Base-by-base conservation (phyloP, 176 grass and related monocot species). In the Lolium rigidum region DNA sequence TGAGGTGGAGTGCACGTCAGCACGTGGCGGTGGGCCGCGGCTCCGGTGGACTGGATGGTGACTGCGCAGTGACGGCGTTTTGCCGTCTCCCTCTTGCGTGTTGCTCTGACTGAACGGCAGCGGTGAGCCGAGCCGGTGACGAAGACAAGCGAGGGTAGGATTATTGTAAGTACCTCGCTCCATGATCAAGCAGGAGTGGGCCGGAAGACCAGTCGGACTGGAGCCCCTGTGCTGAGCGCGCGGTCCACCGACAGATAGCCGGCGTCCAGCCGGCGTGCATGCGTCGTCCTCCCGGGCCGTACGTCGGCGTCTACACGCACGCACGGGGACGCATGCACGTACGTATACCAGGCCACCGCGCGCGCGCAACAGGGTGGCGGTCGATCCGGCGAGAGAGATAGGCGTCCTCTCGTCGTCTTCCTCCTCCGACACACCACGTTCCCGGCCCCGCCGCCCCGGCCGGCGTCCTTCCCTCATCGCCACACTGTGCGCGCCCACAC, bases 381-480 rank as follows among this genome's bases (percentile, higher is more conserved):
- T 26, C 21, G 22, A 21, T 22, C 59, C n/a, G 10, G 25, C 25
- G 0, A 7, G n/a, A n/a, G n/a, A n/a, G n/a, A n/a, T n/a, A n/a
- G n/a, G n/a, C n/a, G n/a, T n/a, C n/a, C n/a, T n/a, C n/a, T n/a
- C 31, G 80, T 63, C 87, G 74, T 88, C 81, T 64, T 85, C 76
- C 58, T 80, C 79, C 10, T 16, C 82, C 80, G 80, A 77, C 89
- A 90, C 55, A 64, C 84, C 89, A 86, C 64, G 84, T 79, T 90
- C 55, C 16, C 54, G 46, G 55, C 41, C 9, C 76, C 56, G 14
- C 31, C 51, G 51, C 2, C 16, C 51, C 1, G 18, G 38, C 51
- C 1, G 18, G 38, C 52, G 52, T 71, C 48, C 51, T 70, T 3
- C 3, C 1, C 8, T 63, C 72, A 86, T 83, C 74, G 55, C 44